Percentiles rank a stretch among this genome's conserved stretches.
Conservation (phyloP, 2,329 filamentous ascomycete species). For the Nemania abortiva region DNA sequence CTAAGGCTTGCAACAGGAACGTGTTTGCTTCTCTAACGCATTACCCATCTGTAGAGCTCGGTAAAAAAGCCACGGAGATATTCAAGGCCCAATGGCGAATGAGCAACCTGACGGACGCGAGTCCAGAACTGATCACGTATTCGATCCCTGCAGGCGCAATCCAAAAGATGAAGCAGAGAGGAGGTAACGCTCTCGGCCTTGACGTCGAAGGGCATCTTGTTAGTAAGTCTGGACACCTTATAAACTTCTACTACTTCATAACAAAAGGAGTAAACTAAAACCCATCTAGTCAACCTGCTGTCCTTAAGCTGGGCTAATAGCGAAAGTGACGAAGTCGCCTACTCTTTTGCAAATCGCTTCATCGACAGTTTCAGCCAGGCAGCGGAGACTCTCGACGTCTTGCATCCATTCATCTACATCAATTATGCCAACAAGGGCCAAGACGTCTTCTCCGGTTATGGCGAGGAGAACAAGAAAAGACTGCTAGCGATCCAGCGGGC, state of each 20-base stretch:
- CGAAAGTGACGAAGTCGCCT: background rate
- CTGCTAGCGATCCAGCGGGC: background rate
- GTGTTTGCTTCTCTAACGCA: slow-evolving; percentile 11
- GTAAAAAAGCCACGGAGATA: slow-evolving; percentile 11
- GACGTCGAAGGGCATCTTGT: slow-evolving; percentile 6
- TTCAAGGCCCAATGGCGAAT: slow-evolving; percentile 6
- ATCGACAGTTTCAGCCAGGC: background rate
- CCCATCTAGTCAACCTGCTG: background rate
- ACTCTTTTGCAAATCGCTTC: background rate
- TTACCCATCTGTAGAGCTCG: slow-evolving; percentile 22
- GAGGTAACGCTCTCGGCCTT: slow-evolving; percentile 22
- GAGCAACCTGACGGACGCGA: background rate
- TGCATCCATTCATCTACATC: background rate
- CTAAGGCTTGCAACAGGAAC: slow-evolving; percentile 2
- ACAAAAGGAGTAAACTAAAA: background rate
- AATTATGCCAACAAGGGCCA: slow-evolving; percentile 5
- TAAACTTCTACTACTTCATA: background rate
- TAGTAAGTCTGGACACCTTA: background rate
- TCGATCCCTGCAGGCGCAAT: slow-evolving; percentile 12
- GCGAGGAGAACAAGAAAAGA: background rate
- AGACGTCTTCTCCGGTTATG: background rate
- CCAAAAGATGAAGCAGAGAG: slow-evolving; percentile 17
- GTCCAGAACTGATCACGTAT: slow-evolving; percentile 13
- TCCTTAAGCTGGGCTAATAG: background rate
- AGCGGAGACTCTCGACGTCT: background rate